A percentile compares a stretch with the other conserved stretches of the same genome.
Evolutionary conservation across 2,329 filamentous ascomycete species (phyloP).

Genomic region (Paecilomyces sp.): DNA sequence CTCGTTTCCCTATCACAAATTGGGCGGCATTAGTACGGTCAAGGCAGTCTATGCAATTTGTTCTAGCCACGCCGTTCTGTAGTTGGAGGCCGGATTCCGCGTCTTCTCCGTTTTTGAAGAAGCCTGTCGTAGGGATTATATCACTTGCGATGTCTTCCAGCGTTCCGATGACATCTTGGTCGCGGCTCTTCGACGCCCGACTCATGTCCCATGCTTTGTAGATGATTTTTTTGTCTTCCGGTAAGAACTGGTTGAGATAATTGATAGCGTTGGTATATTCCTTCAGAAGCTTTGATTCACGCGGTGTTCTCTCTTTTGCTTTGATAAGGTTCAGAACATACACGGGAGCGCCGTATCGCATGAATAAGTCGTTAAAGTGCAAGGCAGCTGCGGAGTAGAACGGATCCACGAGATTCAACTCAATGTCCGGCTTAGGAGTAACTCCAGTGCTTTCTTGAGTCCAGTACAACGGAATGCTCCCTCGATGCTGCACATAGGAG

Average conservation of each 20-base stretch:
- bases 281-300: slow-evolving; percentile 82
- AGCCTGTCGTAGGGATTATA: slow-evolving; percentile 76
- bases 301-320: slow-evolving; percentile 73
- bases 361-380: slow-evolving; percentile 91
- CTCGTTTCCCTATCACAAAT: slow-evolving; percentile 93
- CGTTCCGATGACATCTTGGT: slow-evolving; percentile 89
- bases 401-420: slow-evolving; percentile 89
- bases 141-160: slow-evolving; percentile 85
- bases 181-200: slow-evolving; percentile 81
- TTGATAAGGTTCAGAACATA: slow-evolving; percentile 92
- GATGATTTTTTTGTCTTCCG: slow-evolving; percentile 73
- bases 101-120: slow-evolving; percentile 87
- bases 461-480: slow-evolving; percentile 96
- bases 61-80: slow-evolving; percentile 88
- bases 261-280: slow-evolving; percentile 83
- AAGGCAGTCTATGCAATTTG: slow-evolving; percentile 96
- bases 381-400: slow-evolving; percentile 90
- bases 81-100: slow-evolving; percentile 58
- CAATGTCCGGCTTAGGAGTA: slow-evolving; percentile 91
- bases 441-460: slow-evolving; percentile 94
- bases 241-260: slow-evolving; percentile 92
- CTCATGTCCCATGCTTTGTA: slow-evolving; percentile 99
- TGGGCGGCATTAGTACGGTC: slow-evolving; percentile 97
- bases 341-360: slow-evolving; percentile 84
- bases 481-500: slow-evolving; percentile 92